A percentile compares a stretch with the other conserved stretches of the same genome.
These are phyloP conservation scores for Monilinia polystroma DNA, from an alignment of 2,329 filamentous ascomycete species.

Conservation along the genomic window DNA sequence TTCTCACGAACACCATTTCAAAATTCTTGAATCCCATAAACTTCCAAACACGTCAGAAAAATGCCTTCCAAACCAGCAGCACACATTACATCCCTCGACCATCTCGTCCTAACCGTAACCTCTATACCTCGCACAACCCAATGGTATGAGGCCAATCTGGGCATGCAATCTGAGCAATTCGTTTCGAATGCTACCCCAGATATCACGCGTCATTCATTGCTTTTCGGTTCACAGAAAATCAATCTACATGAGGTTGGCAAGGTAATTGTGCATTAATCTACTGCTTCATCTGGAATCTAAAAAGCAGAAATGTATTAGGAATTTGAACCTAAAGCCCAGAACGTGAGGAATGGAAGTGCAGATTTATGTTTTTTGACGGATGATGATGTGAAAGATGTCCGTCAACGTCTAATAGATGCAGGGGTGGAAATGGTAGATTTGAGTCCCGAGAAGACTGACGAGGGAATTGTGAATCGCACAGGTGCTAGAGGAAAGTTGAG, in stretches of 20 bases:
- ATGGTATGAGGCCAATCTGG: slow-evolving; percentile 57
- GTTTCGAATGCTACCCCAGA: slow-evolving; percentile 43
- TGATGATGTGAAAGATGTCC: slow-evolving; percentile 49
- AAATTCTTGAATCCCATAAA: neutral
- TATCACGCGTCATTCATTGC: slow-evolving; percentile 50
- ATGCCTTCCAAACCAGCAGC: slow-evolving; percentile 27
- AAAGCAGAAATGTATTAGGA: slow-evolving; percentile 40
- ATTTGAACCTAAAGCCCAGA: slow-evolving; percentile 58
- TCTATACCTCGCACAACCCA: slow-evolving; percentile 49
- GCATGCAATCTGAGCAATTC: slow-evolving; percentile 57
- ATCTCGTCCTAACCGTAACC: slow-evolving; percentile 59
- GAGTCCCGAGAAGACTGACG: slow-evolving; percentile 37
- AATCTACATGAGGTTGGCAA: slow-evolving; percentile 58
- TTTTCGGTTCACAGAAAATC: slow-evolving; percentile 59
- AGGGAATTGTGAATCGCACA: slow-evolving; percentile 55
- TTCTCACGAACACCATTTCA: neutral
- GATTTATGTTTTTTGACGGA: slow-evolving; percentile 61
- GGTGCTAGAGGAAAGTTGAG: slow-evolving; percentile 55
- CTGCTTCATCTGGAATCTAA: neutral
- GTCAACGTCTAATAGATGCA: slow-evolving; percentile 44
- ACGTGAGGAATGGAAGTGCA: slow-evolving; percentile 54
- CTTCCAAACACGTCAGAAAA: slow-evolving; percentile 15
- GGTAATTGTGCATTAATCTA: slow-evolving; percentile 23
- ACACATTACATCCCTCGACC: slow-evolving; percentile 47
- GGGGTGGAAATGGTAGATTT: slow-evolving; percentile 47